Evolutionary conservation across 495 filamentous ascomycete species (phyloP).

Genomic region (Penicillium chermesinum): DNA sequence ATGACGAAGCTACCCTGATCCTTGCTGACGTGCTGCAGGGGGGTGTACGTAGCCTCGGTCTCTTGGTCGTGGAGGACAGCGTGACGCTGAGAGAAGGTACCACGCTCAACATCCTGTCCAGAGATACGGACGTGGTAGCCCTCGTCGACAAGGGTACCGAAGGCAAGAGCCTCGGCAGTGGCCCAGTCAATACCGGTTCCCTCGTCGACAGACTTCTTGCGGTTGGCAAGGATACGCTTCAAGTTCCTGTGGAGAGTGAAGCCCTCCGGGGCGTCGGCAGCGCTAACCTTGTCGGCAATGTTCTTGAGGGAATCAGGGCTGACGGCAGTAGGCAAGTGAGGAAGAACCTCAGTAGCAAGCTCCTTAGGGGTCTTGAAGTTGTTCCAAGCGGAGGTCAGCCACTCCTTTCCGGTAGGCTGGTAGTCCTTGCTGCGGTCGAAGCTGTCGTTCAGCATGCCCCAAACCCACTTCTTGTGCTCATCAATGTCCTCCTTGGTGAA

Average conservation of each 20-base stretch:
- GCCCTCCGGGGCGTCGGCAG: conserved; percentile 65
- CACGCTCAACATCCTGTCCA: conserved; percentile 98
- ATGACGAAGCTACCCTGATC: conserved; percentile 94
- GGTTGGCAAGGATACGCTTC: conserved; percentile 86
- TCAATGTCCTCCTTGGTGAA: conserved; percentile 98
- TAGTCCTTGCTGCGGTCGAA: conserved; percentile 97
- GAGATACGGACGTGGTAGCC: conserved; percentile 96
- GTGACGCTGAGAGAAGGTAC: conserved; percentile 98
- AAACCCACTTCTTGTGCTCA: conserved; percentile 99
- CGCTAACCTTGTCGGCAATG: conserved; percentile 72
- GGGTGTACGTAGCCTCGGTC: conserved; percentile 85
- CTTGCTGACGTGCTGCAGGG: conserved; percentile 79
- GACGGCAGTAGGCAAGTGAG: conserved; percentile 85
- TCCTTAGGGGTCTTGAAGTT: conserved; percentile 99
- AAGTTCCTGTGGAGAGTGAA: conserved; percentile 91
- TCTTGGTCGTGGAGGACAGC: conserved; percentile 97
- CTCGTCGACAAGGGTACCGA: conserved; percentile 83
- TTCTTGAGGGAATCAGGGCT: conserved; percentile 62
- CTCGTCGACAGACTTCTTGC: conserved; percentile 88
- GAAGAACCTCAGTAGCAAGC: conserved; percentile 87
- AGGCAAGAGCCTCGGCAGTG: conserved; percentile 93
- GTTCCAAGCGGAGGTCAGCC: conserved; percentile 98
- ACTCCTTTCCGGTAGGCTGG: conserved; percentile 92
- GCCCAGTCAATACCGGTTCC: conserved; percentile 97
- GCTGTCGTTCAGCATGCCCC: conserved; percentile 97